Conservation (phyloP, 2,329 filamentous ascomycete genomes). For the Chrysoporthe austroafricana region DNA sequence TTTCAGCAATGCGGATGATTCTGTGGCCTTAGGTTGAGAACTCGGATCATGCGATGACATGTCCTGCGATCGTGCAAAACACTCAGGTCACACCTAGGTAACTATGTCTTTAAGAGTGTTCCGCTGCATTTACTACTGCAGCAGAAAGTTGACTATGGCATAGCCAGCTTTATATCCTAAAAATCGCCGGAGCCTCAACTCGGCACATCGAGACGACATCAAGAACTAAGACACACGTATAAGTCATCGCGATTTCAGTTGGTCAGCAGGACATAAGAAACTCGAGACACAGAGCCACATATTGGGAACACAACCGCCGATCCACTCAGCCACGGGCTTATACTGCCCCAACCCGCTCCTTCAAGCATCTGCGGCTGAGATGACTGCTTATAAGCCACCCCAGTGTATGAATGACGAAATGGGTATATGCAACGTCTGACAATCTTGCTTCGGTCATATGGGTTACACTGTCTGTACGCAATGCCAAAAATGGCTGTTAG, state of each 20-base stretch:
- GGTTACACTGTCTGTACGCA: neutral
- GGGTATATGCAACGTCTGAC: neutral
- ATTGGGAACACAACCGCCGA: neutral
- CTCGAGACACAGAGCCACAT: neutral
- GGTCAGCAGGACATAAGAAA: no score
- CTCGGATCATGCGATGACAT: constrained; percentile 16
- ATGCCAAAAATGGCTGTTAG: neutral
- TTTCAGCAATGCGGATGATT: constrained; percentile 4
- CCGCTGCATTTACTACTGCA: neutral
- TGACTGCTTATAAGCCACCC: neutral
- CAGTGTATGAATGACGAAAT: neutral
- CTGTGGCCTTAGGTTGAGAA: neutral
- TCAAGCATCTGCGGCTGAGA: neutral
- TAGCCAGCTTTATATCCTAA: neutral
- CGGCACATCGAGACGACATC: neutral
- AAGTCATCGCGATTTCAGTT: neutral
- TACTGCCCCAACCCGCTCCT: neutral
- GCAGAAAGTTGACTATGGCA: neutral
- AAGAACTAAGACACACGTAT: neutral
- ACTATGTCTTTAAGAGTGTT: neutral
- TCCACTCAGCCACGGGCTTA: neutral
- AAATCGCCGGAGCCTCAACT: neutral
- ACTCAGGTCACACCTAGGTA: no score
- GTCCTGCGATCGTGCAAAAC: neutral
- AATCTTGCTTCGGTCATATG: neutral